Conservation (phyloP, 257 asterid species). For the Verbena officinalis region DNA sequence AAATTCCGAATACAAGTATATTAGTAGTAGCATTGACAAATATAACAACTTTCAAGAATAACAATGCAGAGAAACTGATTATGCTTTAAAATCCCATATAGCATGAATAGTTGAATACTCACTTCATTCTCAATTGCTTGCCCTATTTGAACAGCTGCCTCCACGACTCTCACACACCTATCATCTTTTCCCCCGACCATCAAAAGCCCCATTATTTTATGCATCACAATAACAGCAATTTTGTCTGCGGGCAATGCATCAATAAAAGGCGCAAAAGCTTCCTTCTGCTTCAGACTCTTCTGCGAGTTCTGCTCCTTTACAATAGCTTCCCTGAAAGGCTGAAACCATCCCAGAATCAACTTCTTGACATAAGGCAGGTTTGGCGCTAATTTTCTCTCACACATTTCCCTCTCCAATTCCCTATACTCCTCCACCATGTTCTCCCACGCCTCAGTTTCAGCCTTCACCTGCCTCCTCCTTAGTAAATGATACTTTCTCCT, state of each 20-base stretch:
- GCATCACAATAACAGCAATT: conserved; percentile 96
- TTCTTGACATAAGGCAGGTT: conserved; percentile 84
- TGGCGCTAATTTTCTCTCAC: conserved; percentile 92
- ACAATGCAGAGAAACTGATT: not conserved
- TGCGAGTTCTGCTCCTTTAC: conserved; percentile 65
- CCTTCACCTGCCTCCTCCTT: conserved; percentile 76
- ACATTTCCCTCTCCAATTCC: conserved; percentile 90
- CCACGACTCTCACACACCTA: conserved; percentile 82
- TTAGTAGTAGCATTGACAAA: conserved; percentile 14
- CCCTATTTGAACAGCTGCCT: conserved; percentile 91
- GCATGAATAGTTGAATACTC: conserved; percentile 42
- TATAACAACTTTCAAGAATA: not conserved
- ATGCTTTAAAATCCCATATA: conserved; percentile 13
- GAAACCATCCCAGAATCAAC: conserved; percentile 89
- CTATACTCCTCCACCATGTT: conserved; percentile 81
- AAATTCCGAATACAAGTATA: conserved; percentile 17
- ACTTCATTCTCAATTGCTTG: conserved; percentile 85
- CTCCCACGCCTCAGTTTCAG: conserved; percentile 97
- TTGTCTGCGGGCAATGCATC: conserved; percentile 86
- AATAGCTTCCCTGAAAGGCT: conserved; percentile 80
- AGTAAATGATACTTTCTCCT: conserved; percentile 66
- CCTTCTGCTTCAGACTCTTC: conserved; percentile 61
- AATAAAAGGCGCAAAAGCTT: conserved; percentile 71
- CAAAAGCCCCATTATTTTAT: conserved; percentile 82
- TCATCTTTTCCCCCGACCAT: conserved; percentile 89